Conservation (phyloP, 495 filamentous ascomycete genomes). For the Xanthoparmelia taractica region DNA sequence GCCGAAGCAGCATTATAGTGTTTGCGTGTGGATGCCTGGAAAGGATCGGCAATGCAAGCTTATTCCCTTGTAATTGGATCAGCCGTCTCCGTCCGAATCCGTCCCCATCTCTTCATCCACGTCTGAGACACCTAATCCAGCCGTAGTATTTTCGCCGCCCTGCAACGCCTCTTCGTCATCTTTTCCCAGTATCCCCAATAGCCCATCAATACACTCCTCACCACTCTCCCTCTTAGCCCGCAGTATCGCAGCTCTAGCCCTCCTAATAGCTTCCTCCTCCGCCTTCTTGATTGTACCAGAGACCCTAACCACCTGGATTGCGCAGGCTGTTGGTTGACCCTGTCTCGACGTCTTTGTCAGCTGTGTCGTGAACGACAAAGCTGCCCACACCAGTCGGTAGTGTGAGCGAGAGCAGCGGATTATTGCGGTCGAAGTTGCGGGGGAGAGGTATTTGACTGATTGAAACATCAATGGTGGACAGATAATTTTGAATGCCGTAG, state of each 20-base stretch:
- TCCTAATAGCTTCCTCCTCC: constrained; percentile 77
- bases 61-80: neutral
- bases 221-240: constrained; percentile 44
- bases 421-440: constrained; percentile 89
- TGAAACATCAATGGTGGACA: constrained; percentile 7
- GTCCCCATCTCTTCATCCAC: constrained; percentile 35
- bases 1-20: neutral
- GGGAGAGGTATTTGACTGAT: constrained; percentile 84
- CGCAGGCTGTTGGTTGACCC: constrained; percentile 44
- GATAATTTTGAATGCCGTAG: too few relatives aligned
- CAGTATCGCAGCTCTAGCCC: constrained; percentile 63
- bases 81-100: constrained; percentile 21
- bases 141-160: constrained; percentile 31
- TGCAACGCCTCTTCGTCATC: constrained; percentile 38
- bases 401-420: constrained; percentile 69
- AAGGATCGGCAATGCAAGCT: neutral
- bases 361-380: constrained; percentile 70
- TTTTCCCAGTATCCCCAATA: constrained; percentile 29
- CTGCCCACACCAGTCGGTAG: constrained; percentile 82
- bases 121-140: constrained; percentile 28
- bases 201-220: constrained; percentile 25
- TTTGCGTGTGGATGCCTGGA: neutral
- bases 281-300: constrained; percentile 88
- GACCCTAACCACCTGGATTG: constrained; percentile 83
- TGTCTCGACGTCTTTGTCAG: constrained; percentile 47